Percentiles rank a stretch among this genome's conserved stretches.
phyloP scores from a whole-genome alignment of 2,329 filamentous ascomycete genomes.

The Helotiales sp. region DNA sequence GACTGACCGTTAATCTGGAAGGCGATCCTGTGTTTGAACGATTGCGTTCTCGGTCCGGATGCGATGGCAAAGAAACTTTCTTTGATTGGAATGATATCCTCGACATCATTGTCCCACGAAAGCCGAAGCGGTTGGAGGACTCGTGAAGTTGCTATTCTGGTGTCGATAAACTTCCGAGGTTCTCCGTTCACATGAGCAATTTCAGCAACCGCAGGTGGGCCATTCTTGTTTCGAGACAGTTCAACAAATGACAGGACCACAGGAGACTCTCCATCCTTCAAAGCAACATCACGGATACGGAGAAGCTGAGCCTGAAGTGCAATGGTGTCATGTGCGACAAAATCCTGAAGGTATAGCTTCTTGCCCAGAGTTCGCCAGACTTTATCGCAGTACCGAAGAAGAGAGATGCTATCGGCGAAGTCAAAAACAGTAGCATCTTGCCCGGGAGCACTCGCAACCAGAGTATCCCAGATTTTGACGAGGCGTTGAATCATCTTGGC shows the following conservation, averaged over 20 bases:
- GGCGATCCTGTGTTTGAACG: background rate
- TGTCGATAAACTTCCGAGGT: background rate
- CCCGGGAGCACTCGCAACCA: background rate
- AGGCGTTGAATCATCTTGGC: background rate
- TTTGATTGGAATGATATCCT: conserved; percentile 5
- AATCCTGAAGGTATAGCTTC: conserved; percentile 5
- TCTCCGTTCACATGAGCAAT: background rate
- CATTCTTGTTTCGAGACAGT: background rate
- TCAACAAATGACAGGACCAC: background rate
- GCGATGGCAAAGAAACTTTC: background rate
- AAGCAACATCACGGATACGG: background rate
- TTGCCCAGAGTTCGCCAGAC: background rate
- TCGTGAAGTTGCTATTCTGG: background rate
- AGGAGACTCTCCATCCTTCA: background rate
- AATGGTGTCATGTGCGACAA: background rate
- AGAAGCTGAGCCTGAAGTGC: background rate
- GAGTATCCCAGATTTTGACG: background rate
- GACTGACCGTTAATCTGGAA: background rate
- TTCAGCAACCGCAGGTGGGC: background rate
- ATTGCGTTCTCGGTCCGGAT: background rate
- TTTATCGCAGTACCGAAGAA: conserved; percentile 4
- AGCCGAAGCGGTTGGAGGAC: background rate
- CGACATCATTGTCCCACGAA: background rate
- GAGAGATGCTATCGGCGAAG: background rate
- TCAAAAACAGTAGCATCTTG: background rate